Base-by-base conservation (phyloP, 495 filamentous ascomycete genomes). In the Parmelia sp. region DNA sequence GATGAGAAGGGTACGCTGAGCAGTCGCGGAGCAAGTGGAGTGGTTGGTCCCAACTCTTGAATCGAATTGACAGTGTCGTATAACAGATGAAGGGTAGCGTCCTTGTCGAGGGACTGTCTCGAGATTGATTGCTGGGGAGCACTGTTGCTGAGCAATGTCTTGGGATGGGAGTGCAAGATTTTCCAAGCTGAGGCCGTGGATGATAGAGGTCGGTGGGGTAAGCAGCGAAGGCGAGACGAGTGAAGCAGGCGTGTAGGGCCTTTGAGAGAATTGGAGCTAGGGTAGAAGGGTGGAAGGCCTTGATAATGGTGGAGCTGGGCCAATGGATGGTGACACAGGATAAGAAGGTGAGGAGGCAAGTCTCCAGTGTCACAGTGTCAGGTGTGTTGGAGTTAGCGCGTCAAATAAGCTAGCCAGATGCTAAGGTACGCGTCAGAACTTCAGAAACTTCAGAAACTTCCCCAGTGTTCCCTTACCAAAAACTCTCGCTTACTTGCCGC, bases 361-460 rank as follows among this genome's bases (percentile, higher is more conserved):
- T 51, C 12, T 27, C 47, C 27, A 47, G 45, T 27, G n/a, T 49
- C 45, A 49, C 8, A 11, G 21, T 55, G 5, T 31, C 27, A 53
- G 31, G 15, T 29, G 25, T 35, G 51, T 55, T 55, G 51, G 15
- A 55, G 1, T 55, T 55, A 55, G 51, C 51, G 51, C 51, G 51
- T 55, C 51, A 33, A 55, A 8, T 14, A 55, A 33, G 29, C 29
- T 55, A 55, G 17, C 27, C n/a, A 8, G 25, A 10, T 49, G 23
- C 9, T 49, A 25, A 25, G 45, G n/a, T 53, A 53, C 51, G 51
- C 51, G 51, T 55, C 51, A 49, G 23, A n/a, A n/a, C n/a, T n/a
- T n/a, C n/a, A n/a, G n/a, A n/a, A n/a, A n/a, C n/a, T n/a, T n/a
- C n/a, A n/a, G n/a, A n/a, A n/a, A n/a, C n/a, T n/a, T n/a, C n/a